Evolutionary conservation across 345 rosid genomes (phyloP), one percentile per base, ranked within the genome.

Genomic region (Lepidium africanum): DNA sequence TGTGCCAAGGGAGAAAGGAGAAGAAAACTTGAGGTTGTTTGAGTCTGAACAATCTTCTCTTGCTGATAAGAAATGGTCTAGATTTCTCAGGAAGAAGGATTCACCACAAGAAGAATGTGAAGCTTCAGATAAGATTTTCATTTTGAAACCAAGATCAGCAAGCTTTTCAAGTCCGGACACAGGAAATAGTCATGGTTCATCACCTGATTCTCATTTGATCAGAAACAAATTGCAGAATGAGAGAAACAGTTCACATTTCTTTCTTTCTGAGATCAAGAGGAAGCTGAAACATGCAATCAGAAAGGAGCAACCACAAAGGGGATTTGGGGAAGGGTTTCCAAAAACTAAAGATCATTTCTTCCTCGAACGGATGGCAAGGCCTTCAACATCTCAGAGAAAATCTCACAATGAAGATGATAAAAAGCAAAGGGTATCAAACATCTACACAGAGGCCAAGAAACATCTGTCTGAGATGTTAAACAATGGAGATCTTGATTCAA

Each of bases 381-480:
- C 87, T 67, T 76, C 84, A 55, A 39, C n/a, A 15, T 61, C 76
- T 25, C 70, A 61, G 71, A 81, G 76, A 49, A 84, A 78, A 65
- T 69, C 72, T 69, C 84, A 69, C 60, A 73, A 59, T 61, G 63
- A 43, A 23, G 77, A 79, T 21, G 63, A 62, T 67, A 78, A 86
- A 35, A 75, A 74, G 70, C 78, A 75, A 74, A 80, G 86, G 68
- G 73, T 78, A 55, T 80, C 97, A 15, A 81, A 79, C 81, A 86
- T 95, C 73, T 91, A 95, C 51, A 43, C 80, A 46, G 97, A 89
- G 80, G 99, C 99, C 78, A 95, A 80, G 84, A 95, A 87, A 72
- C 99, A 89, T 83, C 85, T 95, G 13, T 85, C 91, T 17, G 97
- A 88, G 72, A 84, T 87, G 90, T 80, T 95, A 69, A 81, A 78